A percentile compares a stretch with the other conserved stretches of the same genome.
These are phyloP conservation scores for Camelina laxa DNA, from an alignment of 345 rosid genomes.

Conservation along the genomic window DNA sequence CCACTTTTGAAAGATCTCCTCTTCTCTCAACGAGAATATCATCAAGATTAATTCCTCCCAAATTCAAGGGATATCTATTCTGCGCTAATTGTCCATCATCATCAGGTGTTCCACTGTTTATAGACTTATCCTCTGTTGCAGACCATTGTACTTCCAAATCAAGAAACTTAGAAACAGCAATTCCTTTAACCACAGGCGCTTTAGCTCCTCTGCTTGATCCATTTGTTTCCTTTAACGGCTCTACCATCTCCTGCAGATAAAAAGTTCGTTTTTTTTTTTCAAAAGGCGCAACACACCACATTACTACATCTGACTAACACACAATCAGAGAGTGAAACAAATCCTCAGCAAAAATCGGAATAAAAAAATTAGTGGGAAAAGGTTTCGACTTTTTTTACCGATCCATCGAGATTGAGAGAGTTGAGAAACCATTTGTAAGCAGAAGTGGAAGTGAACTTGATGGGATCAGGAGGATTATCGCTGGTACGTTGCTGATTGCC, in stretches of 20 bases:
- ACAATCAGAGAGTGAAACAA: neutral
- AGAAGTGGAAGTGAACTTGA: conserved; percentile 64
- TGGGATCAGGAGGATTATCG: conserved; percentile 60
- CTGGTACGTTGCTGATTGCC: conserved; percentile 53
- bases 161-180: conserved; percentile 63
- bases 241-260: conserved; percentile 73
- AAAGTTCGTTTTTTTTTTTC: conserved; percentile 5
- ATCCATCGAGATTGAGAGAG: conserved; percentile 74
- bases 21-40: conserved; percentile 52
- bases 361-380: neutral
- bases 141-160: conserved; percentile 75
- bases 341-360: neutral
- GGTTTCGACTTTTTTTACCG: conserved; percentile 51
- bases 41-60: conserved; percentile 61
- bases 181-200: conserved; percentile 38
- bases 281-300: conserved; percentile 10
- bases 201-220: conserved; percentile 50
- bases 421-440: conserved; percentile 73
- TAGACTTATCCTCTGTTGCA: conserved; percentile 46
- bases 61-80: conserved; percentile 45
- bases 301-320: conserved; percentile 1
- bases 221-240: conserved; percentile 45
- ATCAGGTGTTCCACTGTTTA: conserved; percentile 25
- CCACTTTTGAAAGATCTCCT: conserved; percentile 37
- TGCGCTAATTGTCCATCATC: conserved; percentile 31